Conservation (phyloP, 306 rosid genomes). For the Gleditsia sinensis region DNA sequence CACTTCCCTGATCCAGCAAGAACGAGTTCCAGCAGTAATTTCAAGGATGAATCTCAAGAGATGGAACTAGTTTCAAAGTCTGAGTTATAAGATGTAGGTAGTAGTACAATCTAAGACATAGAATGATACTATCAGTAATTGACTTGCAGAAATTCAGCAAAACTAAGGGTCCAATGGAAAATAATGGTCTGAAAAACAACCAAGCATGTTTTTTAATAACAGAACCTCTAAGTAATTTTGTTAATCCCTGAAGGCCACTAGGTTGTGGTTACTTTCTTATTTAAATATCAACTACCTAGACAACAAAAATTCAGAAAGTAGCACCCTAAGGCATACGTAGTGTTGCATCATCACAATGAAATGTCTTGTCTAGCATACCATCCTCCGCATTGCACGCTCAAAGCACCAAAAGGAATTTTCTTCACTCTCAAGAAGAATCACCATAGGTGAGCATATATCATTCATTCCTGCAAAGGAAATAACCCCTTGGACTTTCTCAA, state of each 20-base stretch:
- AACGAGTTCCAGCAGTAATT: background rate
- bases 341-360: background rate
- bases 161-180: background rate
- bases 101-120: background rate
- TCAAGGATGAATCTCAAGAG: background rate
- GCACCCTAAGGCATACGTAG: background rate
- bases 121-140: background rate
- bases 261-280: background rate
- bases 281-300: background rate
- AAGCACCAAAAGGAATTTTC: slow-evolving; percentile 96
- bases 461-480: slow-evolving; percentile 80
- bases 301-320: background rate
- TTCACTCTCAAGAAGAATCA: slow-evolving; percentile 79
- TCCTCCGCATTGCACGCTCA: slow-evolving; percentile 89
- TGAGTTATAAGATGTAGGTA: background rate
- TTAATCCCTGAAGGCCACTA: background rate
- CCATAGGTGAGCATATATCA: slow-evolving; percentile 91
- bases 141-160: background rate
- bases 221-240: background rate
- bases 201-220: background rate
- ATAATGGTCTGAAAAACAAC: background rate
- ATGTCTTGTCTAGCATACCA: slow-evolving; percentile 51
- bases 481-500: slow-evolving; percentile 28
- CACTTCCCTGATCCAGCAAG: background rate
- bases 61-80: background rate